phyloP scores from a whole-genome alignment of 2,329 filamentous ascomycete genomes.

The Ceratocystis ficicola region DNA sequence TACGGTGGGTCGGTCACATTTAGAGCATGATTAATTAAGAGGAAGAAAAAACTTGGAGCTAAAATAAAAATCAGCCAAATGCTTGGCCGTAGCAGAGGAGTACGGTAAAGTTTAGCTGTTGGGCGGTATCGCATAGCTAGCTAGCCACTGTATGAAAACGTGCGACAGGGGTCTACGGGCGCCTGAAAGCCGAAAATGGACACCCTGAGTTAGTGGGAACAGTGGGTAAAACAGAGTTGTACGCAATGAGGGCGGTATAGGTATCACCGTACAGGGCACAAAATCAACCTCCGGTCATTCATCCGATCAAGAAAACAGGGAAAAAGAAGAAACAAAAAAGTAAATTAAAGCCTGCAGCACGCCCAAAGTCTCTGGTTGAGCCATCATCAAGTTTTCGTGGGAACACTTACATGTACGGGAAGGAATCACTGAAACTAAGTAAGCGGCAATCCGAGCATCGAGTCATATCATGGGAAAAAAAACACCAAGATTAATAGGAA shows the following conservation, averaged over 20 bases:
- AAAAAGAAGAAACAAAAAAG: no score
- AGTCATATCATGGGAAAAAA: background rate
- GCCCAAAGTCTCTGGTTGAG: background rate
- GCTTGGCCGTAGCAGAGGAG: background rate
- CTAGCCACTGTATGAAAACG: background rate
- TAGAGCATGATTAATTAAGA: conserved; percentile 5
- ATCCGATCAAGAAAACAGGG: no score
- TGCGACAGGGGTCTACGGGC: background rate
- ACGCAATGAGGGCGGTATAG: no score
- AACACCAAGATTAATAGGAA: background rate
- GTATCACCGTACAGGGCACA: no score
- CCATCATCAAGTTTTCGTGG: background rate
- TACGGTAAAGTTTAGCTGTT: background rate
- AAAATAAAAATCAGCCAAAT: background rate
- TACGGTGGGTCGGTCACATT: conserved; percentile 12
- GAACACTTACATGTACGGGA: conserved; percentile 22
- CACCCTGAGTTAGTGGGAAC: no score
- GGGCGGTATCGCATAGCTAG: conserved; percentile 3
- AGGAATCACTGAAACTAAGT: conserved; percentile 19
- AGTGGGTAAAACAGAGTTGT: no score
- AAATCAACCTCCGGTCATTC: no score
- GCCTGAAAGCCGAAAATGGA: background rate
- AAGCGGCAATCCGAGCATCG: conserved; percentile 10
- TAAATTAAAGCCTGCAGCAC: background rate
- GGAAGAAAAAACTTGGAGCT: conserved; percentile 10